A percentile compares a stretch with the other conserved stretches of the same genome.
Evolutionary conservation across 108 stramenopile genomes (phyloP).

Genomic region (Cafeteria roenbergensis): DNA sequence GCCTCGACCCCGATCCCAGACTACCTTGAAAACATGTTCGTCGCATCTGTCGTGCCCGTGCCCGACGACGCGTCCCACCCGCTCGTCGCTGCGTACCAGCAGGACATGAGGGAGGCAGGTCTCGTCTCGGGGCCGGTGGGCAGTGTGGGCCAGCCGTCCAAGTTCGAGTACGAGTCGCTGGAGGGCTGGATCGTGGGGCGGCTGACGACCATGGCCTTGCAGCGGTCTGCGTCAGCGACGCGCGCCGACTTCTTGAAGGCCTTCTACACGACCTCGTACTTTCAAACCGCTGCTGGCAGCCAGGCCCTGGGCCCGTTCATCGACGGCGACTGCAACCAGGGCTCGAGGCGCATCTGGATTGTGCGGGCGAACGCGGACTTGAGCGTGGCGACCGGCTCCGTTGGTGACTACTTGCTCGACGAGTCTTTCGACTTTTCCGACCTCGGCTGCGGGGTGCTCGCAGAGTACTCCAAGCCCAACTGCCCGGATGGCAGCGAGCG

Average conservation of each 20-base stretch:
- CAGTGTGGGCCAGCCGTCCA: no score
- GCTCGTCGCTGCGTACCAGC: neutral
- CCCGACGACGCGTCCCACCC: neutral
- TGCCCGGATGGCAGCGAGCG: neutral
- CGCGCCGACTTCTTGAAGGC: neutral
- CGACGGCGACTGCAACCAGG: neutral
- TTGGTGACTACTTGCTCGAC: neutral
- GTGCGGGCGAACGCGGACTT: neutral
- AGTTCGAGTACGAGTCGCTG: neutral
- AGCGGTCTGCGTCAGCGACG: neutral
- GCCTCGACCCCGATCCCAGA: neutral
- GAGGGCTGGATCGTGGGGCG: neutral
- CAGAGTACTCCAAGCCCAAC: neutral
- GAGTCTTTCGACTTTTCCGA: neutral
- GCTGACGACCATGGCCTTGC: neutral
- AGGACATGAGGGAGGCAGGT: neutral
- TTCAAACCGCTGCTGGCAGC: neutral
- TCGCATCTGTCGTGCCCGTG: neutral
- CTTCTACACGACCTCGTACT: neutral
- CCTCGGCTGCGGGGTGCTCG: neutral
- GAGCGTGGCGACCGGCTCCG: neutral
- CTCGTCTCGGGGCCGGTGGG: no score
- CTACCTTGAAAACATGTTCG: neutral
- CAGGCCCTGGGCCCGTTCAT: neutral
- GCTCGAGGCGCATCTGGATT: neutral